These are phyloP conservation scores for Rosa chinensis DNA, from an alignment of 306 rosid species.

Conservation along the genomic window DNA sequence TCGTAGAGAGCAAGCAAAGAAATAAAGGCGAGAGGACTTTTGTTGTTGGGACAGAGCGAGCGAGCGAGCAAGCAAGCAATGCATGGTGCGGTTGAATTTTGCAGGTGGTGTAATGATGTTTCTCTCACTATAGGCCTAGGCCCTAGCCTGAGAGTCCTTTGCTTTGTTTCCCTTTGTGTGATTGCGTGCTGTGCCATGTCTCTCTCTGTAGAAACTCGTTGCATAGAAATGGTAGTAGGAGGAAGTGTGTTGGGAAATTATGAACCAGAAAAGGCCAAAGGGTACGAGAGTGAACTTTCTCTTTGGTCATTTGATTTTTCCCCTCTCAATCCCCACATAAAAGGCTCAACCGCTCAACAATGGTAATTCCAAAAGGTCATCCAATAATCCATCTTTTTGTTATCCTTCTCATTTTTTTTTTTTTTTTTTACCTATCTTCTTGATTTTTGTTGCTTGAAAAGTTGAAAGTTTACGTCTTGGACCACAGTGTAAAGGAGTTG, in stretches of 20 bases:
- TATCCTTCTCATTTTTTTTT: not conserved
- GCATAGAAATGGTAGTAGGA: constrained; percentile 16
- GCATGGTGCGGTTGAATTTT: not conserved
- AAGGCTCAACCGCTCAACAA: not conserved
- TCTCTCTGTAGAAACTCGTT: not conserved
- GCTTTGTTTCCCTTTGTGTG: constrained; percentile 37
- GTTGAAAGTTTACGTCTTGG: not conserved
- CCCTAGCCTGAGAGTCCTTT: not conserved
- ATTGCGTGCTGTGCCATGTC: constrained; percentile 32
- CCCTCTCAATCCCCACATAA: not conserved
- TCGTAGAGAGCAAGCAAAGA: constrained; percentile 9
- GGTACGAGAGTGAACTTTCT: constrained; percentile 5
- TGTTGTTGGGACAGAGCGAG: not conserved
- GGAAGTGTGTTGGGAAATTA: constrained; percentile 24
- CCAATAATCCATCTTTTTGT: not conserved
- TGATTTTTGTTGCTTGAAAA: not conserved
- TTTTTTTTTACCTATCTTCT: not conserved
- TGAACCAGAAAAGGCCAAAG: constrained; percentile 7
- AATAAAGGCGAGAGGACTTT: not conserved
- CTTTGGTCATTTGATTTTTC: not conserved
- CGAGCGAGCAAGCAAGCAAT: not conserved
- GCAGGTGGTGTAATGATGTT: constrained; percentile 5
- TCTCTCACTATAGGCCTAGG: not conserved
- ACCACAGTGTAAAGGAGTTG: not conserved
- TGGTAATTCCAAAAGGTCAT: constrained; percentile 8